phyloP scores from a whole-genome alignment of 495 filamentous ascomycete species.

The Tricharina praecox region DNA sequence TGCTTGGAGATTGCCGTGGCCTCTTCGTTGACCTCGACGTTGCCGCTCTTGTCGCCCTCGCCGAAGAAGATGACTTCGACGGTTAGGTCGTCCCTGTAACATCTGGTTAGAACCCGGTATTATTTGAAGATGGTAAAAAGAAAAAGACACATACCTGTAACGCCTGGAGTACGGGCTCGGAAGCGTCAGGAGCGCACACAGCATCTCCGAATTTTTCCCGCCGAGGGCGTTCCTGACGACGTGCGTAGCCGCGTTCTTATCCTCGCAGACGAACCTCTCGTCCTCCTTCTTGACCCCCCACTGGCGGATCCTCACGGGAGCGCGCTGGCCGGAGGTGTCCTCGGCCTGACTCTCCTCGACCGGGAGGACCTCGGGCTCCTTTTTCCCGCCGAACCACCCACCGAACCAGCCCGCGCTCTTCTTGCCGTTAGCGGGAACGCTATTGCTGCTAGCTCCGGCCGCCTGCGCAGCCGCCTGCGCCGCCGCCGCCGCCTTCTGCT shows the following conservation, averaged over 20 bases:
- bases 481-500: conserved; percentile 36
- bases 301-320: conserved; percentile 70
- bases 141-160: conserved; percentile 47
- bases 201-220: conserved; percentile 81
- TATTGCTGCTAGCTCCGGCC: conserved; percentile 24
- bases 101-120: conserved; percentile 4
- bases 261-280: conserved; percentile 77
- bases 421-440: conserved; percentile 12
- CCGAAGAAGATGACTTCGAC: conserved; percentile 99
- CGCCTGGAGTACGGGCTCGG: conserved; percentile 77
- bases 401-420: conserved; percentile 34
- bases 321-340: conserved; percentile 11
- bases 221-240: conserved; percentile 90
- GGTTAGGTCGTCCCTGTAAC: conserved; percentile 68
- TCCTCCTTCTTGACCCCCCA: conserved; percentile 55
- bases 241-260: conserved; percentile 93
- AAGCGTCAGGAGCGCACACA: conserved; percentile 82
- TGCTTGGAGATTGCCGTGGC: conserved; percentile 46
- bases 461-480: conserved; percentile 26
- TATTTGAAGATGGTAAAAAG: background rate
- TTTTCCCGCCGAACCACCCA: conserved; percentile 15
- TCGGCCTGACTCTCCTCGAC: conserved; percentile 30
- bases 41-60: conserved; percentile 52
- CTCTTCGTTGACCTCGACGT: conserved; percentile 67
- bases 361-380: conserved; percentile 32